phyloP scores from a whole-genome alignment of 192 early-diverging fungal species.

The Backusella tuberculispora region DNA sequence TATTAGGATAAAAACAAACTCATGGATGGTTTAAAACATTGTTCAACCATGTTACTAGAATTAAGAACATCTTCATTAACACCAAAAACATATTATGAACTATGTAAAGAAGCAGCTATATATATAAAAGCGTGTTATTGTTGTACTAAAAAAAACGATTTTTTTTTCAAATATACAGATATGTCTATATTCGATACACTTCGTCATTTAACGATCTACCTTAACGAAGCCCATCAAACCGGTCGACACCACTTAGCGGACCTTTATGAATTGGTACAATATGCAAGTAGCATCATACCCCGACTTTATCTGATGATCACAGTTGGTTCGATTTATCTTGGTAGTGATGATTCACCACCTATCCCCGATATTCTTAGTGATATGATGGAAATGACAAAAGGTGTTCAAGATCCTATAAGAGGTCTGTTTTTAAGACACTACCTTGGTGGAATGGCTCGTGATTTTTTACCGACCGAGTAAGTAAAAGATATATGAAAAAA shows the following conservation, averaged over 20 bases:
- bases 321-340: constrained; percentile 95
- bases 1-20: constrained; percentile 85
- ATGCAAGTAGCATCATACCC: constrained; percentile 98
- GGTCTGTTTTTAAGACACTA: constrained; percentile 98
- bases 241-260: constrained; percentile 81
- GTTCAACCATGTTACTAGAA: constrained; percentile 95
- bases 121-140: not conserved
- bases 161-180: constrained; percentile 51
- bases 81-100: constrained; percentile 98
- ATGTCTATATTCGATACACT: constrained; percentile 98
- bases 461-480: constrained; percentile 84
- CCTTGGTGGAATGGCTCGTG: constrained; percentile 91
- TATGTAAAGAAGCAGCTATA: constrained; percentile 75
- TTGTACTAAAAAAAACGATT: not conserved
- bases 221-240: constrained; percentile 86
- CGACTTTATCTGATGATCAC: constrained; percentile 99
- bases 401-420: constrained; percentile 98
- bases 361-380: constrained; percentile 96
- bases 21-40: constrained; percentile 97
- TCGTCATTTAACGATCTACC: constrained; percentile 86
- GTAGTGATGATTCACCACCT: constrained; percentile 79
- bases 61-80: constrained; percentile 92
- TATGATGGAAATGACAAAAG: constrained; percentile 98
- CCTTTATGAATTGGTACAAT: constrained; percentile 98
- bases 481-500: constrained; percentile 1